Base-by-base conservation (phyloP, 2,329 filamentous ascomycete species). In the Dryadomyces quercus-mongolicae region DNA sequence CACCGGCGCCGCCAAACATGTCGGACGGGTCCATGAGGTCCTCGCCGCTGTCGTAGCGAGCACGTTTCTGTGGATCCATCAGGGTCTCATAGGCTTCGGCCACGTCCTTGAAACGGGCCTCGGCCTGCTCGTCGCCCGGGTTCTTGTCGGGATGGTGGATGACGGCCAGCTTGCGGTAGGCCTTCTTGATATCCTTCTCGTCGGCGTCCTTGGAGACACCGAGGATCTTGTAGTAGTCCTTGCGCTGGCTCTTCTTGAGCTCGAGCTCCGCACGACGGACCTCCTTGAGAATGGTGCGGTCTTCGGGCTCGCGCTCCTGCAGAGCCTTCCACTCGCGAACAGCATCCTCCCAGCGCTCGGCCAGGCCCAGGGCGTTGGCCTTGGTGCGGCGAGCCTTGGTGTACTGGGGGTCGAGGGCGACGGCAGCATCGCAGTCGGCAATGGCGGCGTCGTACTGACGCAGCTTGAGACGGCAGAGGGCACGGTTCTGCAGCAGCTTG, bases 181-280 rank as follows among this genome's bases (percentile, higher is more conserved):
- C 93, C 74, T 91, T 92, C 78, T 97, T 98, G 74, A 98, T 93
- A 54, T 93, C 82, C 55, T 76, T 76, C 21, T 95, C 89, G 44
- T 80, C 80, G 42, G 90, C 90, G 58, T 91, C 86, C 76, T 96
- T 97, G 55, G 86, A 75, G 9, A 98, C 74, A 6, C 85, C 87
- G 53, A 98, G 81, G 61, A 97, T 95, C 80, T 96, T 96, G 76
- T 98, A 98, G 73, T 95, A 97, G 66, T 98, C 93, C 71, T 98
- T 98, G 58, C 93, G 80, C 71, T 92, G 86, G 68, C 86, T 87
- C 84, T 97, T 97, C 83, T 98, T 98, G 59, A 97, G 74, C 72
- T 98, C 93, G 25, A 96, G 74, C 72, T 98, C 92, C 1, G 92
- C 93, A 63, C 85, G 87, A 55, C 88, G 85, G 47, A 97, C 82